These are phyloP conservation scores for Penicillium bialowiezense DNA, from an alignment of 495 filamentous ascomycete genomes.

Conservation along the genomic window DNA sequence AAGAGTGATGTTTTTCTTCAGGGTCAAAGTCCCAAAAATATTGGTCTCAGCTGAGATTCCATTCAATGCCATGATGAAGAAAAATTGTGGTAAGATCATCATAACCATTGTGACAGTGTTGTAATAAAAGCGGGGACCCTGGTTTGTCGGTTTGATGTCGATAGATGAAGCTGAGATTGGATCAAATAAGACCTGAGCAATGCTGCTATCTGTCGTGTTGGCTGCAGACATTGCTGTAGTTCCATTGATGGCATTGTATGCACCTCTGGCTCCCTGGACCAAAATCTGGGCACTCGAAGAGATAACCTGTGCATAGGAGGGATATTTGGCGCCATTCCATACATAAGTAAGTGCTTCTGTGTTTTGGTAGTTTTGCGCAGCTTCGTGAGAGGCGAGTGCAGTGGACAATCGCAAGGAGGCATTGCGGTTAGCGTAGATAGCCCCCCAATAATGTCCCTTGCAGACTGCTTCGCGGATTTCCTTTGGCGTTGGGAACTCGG, in stretches of 20 bases:
- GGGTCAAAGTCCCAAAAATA: conserved; percentile 28
- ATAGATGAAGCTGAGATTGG: conserved; percentile 30
- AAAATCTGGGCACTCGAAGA: conserved; percentile 21
- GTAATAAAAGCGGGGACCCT: conserved; percentile 41
- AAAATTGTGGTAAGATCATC: conserved; percentile 45
- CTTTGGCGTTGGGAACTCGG: conserved; percentile 13
- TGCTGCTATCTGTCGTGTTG: conserved; percentile 11
- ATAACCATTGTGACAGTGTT: conserved; percentile 46
- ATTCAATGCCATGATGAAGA: conserved; percentile 39
- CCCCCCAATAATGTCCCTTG: conserved; percentile 35
- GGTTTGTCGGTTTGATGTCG: conserved; percentile 38
- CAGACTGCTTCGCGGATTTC: conserved; percentile 32
- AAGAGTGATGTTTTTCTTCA: conserved; percentile 32
- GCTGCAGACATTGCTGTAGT: conserved; percentile 19
- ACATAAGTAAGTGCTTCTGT: conserved; percentile 31
- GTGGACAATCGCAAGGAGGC: conserved; percentile 27
- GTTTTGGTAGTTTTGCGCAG: conserved; percentile 23
- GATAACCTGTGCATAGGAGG: conserved; percentile 31
- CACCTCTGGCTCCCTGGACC: conserved; percentile 19
- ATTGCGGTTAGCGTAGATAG: conserved; percentile 27
- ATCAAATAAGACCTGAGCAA: conserved; percentile 30
- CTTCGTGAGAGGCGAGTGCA: conserved; percentile 18
- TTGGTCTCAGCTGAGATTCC: conserved; percentile 35
- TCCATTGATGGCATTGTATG: conserved; percentile 28
- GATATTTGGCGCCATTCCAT: conserved; percentile 46